Evolutionary conservation across 768 basidiomycete genomes (phyloP).

Genomic region (Leccinum variicolor): DNA sequence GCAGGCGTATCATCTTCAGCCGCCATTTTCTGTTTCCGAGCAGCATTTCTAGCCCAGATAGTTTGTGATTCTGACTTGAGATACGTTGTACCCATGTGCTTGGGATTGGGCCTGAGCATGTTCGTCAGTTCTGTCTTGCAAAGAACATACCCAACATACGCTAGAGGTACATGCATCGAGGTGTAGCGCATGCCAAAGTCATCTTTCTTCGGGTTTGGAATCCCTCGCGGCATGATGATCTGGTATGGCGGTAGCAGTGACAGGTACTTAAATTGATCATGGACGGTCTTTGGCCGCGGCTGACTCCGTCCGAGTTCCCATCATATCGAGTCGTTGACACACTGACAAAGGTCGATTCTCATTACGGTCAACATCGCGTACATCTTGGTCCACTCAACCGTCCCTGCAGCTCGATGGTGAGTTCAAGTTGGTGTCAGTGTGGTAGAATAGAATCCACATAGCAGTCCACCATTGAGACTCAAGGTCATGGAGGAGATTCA

Average conservation of each 20-base stretch:
- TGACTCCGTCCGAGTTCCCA: too few relatives aligned
- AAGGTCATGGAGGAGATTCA: too few relatives aligned
- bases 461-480: too few relatives aligned
- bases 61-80: conserved; percentile 74
- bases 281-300: background rate
- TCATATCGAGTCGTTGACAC: too few relatives aligned
- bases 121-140: conserved; percentile 10
- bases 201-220: conserved; percentile 77
- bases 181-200: conserved; percentile 83
- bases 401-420: too few relatives aligned
- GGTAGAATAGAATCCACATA: too few relatives aligned
- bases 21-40: conserved; percentile 46
- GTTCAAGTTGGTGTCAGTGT: too few relatives aligned
- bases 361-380: too few relatives aligned
- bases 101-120: conserved; percentile 63
- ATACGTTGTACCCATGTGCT: conserved; percentile 75
- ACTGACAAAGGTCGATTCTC: too few relatives aligned
- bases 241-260: background rate
- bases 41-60: conserved; percentile 68
- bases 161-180: conserved; percentile 73
- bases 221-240: conserved; percentile 70
- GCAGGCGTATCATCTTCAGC: conserved; percentile 35
- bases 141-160: conserved; percentile 40
- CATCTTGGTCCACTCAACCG: too few relatives aligned
- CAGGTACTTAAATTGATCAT: background rate